These are phyloP conservation scores for Ogataea methanolica DNA, from an alignment of 805 yeast genomes.

Conservation along the genomic window DNA sequence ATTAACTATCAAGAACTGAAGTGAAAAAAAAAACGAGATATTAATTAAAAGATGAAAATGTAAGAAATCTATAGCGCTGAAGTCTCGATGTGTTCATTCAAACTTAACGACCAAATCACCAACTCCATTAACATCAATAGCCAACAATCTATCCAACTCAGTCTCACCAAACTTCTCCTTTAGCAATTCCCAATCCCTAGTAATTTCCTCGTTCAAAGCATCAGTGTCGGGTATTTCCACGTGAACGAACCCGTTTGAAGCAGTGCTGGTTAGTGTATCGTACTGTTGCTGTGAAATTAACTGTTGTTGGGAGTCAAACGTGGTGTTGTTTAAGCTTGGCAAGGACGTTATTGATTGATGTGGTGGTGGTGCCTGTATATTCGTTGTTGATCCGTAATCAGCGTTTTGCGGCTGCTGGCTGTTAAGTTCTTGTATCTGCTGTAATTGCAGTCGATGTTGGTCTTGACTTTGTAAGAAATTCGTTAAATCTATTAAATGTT, in stretches of 20 bases:
- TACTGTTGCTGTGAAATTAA: not conserved
- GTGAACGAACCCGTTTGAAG: too few species aligned
- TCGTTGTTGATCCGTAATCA: not conserved
- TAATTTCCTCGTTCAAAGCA: too few species aligned
- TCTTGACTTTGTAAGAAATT: constrained; percentile 18
- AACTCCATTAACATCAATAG: constrained; percentile 6
- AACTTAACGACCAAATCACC: constrained; percentile 10
- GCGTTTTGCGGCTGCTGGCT: not conserved
- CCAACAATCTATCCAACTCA: constrained; percentile 1
- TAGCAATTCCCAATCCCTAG: too few species aligned
- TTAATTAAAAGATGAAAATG: too few species aligned
- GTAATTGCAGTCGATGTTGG: constrained; percentile 1
- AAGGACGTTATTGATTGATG: not conserved
- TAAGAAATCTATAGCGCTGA: too few species aligned
- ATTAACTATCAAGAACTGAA: too few species aligned
- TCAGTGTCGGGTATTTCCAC: not conserved
- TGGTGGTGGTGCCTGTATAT: not conserved
- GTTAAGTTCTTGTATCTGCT: not conserved
- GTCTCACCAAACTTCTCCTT: not conserved
- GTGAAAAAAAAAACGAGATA: too few species aligned
- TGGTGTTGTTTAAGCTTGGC: not conserved
- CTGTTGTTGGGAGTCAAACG: not conserved
- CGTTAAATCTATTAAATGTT: constrained; percentile 28
- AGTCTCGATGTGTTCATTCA: not conserved
- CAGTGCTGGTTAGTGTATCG: too few species aligned